Base-by-base conservation (phyloP, 805 yeast species). In the Yamadazyma sp. region DNA sequence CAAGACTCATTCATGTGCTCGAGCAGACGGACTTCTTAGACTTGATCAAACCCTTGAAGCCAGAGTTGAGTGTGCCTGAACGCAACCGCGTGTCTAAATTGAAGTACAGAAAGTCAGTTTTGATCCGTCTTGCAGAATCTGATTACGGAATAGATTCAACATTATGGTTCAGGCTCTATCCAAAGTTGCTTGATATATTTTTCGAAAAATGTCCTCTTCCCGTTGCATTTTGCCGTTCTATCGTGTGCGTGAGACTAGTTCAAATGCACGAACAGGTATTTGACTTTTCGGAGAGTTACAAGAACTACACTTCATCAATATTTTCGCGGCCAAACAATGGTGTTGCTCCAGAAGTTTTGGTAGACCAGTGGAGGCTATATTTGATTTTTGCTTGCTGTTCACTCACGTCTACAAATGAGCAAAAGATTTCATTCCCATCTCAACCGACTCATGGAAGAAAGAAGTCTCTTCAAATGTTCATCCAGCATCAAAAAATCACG, bases 81-180 rank as follows among this genome's bases (percentile, higher is more conserved):
- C 70, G 83, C 32, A 75, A 79, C 13, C 65, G 97, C 25, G 62
- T 90, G 11, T 53, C 79, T 1, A 84, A 84, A 49, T 60, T 93
- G 23, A 77, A 69, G 44, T 75, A 74, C 41, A 75, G 81, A 47
- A 80, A 77, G 43, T 85, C 84, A 17, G 72, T 87, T 2, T 60
- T 95, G n/a, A 67, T 84, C 0, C 74, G 80, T 34, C 64, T 93
- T 5, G 96, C 96, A 0, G 96, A 87, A 47, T 84, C 95, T 2
- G 95, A 84, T 41, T 85, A 90, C 53, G 97, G 98, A 1, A 90
- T 93, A 7, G 99, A 93, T 62, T 81, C 95, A 1, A 95, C 98
- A 0, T 65, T 93, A n/a, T 93, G 99, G 99, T 83, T 91, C 51
- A 75, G 95, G 44, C 75, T 83, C 1, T 89, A 85, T 50, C 97